phyloP scores from a whole-genome alignment of 192 early-diverging fungal genomes.

The Mortierella hygrophila region DNA sequence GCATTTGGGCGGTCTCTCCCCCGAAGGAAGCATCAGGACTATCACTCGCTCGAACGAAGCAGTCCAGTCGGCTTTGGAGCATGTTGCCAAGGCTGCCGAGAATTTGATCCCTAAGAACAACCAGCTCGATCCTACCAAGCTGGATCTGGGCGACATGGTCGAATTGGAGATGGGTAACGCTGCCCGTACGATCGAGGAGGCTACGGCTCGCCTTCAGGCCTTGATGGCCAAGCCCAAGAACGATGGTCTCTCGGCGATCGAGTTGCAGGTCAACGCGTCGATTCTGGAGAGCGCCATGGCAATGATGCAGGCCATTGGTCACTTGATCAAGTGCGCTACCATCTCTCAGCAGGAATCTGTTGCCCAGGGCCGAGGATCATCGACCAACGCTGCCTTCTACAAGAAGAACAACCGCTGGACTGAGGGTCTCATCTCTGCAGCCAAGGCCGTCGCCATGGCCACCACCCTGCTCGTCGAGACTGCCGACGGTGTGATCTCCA shows the following conservation, averaged over 20 bases:
- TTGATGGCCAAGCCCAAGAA: slow-evolving; percentile 85
- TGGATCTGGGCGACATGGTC: slow-evolving; percentile 90
- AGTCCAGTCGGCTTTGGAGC: slow-evolving; percentile 80
- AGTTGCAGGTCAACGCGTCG: slow-evolving; percentile 91
- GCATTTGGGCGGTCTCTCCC: slow-evolving; percentile 71
- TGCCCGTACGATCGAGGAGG: slow-evolving; percentile 92
- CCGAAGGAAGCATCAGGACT: slow-evolving; percentile 76
- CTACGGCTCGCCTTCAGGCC: slow-evolving; percentile 83
- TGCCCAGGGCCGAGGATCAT: slow-evolving; percentile 86
- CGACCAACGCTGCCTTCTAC: slow-evolving; percentile 91
- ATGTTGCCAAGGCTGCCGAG: slow-evolving; percentile 82
- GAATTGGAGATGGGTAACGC: slow-evolving; percentile 95
- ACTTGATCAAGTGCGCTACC: slow-evolving; percentile 94
- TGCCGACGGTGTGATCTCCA: slow-evolving; percentile 95
- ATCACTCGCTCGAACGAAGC: slow-evolving; percentile 82
- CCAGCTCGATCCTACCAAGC: slow-evolving; percentile 63
- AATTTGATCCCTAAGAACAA: slow-evolving; percentile 74
- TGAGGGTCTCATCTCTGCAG: slow-evolving; percentile 97
- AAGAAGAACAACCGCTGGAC: slow-evolving; percentile 99
- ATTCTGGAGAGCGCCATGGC: slow-evolving; percentile 93
- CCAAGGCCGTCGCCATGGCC: slow-evolving; percentile 93
- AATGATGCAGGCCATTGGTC: slow-evolving; percentile 93
- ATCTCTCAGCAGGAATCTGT: slow-evolving; percentile 98
- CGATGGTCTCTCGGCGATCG: slow-evolving; percentile 73
- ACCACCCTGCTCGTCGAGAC: slow-evolving; percentile 94